Base-by-base conservation (phyloP, 164 flowering plant species). In the Umbellularia californica region DNA sequence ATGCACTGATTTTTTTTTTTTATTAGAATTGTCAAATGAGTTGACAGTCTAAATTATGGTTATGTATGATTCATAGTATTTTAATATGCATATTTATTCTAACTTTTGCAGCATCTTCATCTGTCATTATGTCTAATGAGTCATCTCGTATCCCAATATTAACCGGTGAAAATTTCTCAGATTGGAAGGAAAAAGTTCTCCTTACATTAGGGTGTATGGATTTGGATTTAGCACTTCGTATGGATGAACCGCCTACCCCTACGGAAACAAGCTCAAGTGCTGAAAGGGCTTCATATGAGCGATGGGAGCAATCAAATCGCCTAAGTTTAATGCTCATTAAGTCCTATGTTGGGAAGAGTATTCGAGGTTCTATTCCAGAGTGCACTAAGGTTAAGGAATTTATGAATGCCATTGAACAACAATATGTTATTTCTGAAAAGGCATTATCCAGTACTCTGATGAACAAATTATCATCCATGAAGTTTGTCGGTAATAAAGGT, bases 131-230 rank as follows among this genome's bases (percentile, higher is more conserved):
- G 19, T 67, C 20, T 7, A 28, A 67, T 67, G 69, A 67, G 2
- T 67, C 20, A 67, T 67, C 47, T 27, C 19, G 62, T 72, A 60
- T 58, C 17, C 67, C 66, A 14, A 27, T 58, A 3, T 58, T 72
- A n/a, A 72, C 27, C 7, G 68, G 68, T 14, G 27, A 60, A 7
- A 72, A 72, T 9, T 72, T 55, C 23, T 58, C 0, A 12, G 51
- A 28, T 27, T 72, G 74, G 25, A 72, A 62, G 13, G 27, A 72
- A 1, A 58, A 50, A 50, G 6, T 30, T 58, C 41, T 22, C 13
- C 25, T 72, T 19, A 58, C 23, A 58, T 60, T 72, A 62, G 51
- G 66, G 28, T 72, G 68, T 24, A 60, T 72, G 74, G 67, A 62
- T 27, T 17, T 60, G 2, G 68, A 62, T 30, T 62, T 58, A 2